Conservation (phyloP, 2,329 filamentous ascomycete species). For the Colletotrichum agaves region DNA sequence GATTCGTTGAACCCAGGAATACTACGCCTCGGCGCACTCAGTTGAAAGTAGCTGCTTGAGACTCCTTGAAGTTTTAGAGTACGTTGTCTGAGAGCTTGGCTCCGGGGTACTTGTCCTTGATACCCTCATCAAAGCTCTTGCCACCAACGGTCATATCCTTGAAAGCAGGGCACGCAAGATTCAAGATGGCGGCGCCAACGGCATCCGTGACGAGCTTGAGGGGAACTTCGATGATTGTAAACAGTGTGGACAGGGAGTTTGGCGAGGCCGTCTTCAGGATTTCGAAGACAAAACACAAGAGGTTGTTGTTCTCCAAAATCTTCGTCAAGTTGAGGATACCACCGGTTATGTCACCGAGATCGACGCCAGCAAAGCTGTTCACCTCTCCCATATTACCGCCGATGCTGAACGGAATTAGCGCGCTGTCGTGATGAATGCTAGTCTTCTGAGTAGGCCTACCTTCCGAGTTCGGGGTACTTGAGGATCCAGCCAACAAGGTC, state of each 20-base stretch:
- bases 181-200: slow-evolving; percentile 43
- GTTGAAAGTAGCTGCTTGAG: no score
- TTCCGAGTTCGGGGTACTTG: slow-evolving; percentile 54
- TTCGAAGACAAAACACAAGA: slow-evolving; percentile 53
- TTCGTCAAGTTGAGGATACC: slow-evolving; percentile 55
- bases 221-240: slow-evolving; percentile 46
- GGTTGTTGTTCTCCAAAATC: slow-evolving; percentile 59
- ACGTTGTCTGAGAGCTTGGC: slow-evolving; percentile 10
- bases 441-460: neutral
- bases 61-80: neutral
- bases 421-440: accelerated
- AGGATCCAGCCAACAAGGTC: slow-evolving; percentile 52
- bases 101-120: slow-evolving; percentile 22
- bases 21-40: no score
- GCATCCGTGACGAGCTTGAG: slow-evolving; percentile 48
- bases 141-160: slow-evolving; percentile 44
- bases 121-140: slow-evolving; percentile 27
- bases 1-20: no score
- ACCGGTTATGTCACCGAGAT: slow-evolving; percentile 54
- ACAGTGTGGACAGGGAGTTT: slow-evolving; percentile 52
- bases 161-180: slow-evolving; percentile 45
- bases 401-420: slow-evolving; percentile 44
- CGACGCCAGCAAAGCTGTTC: slow-evolving; percentile 61
- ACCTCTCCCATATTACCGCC: slow-evolving; percentile 63
- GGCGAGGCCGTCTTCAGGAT: slow-evolving; percentile 53